Evolutionary conservation across 805 yeast species (phyloP).

Genomic region (Barnettozyma vustinii): DNA sequence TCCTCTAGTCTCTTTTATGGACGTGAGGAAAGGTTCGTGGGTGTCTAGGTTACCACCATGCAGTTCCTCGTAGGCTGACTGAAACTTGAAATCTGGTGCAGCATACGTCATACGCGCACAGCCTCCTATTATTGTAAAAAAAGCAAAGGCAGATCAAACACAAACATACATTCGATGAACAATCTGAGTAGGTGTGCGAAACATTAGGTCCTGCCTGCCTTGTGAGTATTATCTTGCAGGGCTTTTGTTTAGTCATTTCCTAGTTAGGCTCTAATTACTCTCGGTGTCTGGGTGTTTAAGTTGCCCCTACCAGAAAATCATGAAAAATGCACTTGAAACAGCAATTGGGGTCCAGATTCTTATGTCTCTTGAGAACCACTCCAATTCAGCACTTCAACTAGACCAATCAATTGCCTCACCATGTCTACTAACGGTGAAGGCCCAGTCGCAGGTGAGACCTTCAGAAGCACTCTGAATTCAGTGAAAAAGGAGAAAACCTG

Average conservation of each 20-base stretch:
- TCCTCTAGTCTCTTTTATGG: too few relatives aligned
- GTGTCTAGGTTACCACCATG: too few relatives aligned
- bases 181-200: too few relatives aligned
- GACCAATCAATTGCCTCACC: neutral
- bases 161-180: too few relatives aligned
- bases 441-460: neutral
- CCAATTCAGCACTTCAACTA: neutral
- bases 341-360: neutral
- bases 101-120: too few relatives aligned
- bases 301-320: neutral
- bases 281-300: neutral
- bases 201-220: too few relatives aligned
- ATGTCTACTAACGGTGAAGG: neutral
- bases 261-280: neutral
- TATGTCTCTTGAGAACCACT: neutral
- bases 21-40: too few relatives aligned
- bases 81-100: too few relatives aligned
- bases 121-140: too few relatives aligned
- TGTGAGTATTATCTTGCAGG: too few relatives aligned
- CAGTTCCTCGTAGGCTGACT: too few relatives aligned
- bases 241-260: neutral
- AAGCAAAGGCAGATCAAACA: too few relatives aligned
- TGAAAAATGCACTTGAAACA: neutral
- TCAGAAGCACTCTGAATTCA: constrained; percentile 19
- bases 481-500: constrained; percentile 23